Evolutionary conservation across 352 stramenopile species (phyloP).

Genomic region (Globisporangium barbulae): DNA sequence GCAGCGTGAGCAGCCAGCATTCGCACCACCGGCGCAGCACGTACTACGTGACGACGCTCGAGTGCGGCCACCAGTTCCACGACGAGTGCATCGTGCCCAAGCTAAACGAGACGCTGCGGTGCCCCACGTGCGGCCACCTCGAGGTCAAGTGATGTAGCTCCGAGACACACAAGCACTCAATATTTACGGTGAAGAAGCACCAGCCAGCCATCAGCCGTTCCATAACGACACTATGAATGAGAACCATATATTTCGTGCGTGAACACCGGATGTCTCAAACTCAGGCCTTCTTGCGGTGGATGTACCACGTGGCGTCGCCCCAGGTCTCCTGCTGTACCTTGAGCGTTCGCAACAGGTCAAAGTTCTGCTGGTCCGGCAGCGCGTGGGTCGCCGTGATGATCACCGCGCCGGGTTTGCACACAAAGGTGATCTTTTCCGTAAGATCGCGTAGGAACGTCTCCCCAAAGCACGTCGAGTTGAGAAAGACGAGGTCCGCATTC

Average conservation of each 20-base stretch:
- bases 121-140: conserved; percentile 56
- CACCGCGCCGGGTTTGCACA: conserved; percentile 51
- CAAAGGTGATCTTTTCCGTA: conserved; percentile 35
- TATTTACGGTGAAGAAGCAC: too few relatives aligned
- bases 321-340: conserved; percentile 56
- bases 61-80: conserved; percentile 77
- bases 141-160: conserved; percentile 32
- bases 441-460: conserved; percentile 55
- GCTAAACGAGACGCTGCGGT: conserved; percentile 67
- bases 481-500: conserved; percentile 69
- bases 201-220: background rate
- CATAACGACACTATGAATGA: background rate
- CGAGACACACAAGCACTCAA: too few relatives aligned
- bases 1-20: conserved; percentile 14
- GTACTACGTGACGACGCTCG: conserved; percentile 70
- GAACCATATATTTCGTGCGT: background rate
- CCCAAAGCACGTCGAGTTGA: conserved; percentile 91
- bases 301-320: conserved; percentile 54
- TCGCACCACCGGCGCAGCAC: conserved; percentile 21
- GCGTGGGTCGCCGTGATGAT: conserved; percentile 61
- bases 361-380: conserved; percentile 42
- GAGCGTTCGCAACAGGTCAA: conserved; percentile 36
- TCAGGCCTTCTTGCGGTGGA: conserved; percentile 41
- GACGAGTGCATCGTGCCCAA: conserved; percentile 81
- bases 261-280: background rate